These are phyloP conservation scores for Elongisporangium anandrum DNA, from an alignment of 352 stramenopile species.

Conservation along the genomic window DNA sequence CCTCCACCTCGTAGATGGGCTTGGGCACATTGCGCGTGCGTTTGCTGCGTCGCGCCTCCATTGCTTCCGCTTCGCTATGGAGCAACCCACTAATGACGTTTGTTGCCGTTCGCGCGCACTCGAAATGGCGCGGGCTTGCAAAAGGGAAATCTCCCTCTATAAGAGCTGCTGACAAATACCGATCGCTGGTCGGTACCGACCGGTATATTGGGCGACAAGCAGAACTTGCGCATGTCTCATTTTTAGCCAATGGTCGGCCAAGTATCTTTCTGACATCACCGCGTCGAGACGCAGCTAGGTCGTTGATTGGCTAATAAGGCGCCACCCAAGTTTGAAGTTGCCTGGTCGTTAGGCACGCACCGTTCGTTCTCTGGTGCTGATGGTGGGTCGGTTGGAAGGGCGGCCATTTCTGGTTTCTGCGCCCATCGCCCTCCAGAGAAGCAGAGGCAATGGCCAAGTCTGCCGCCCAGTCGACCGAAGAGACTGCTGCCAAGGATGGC, in stretches of 20 bases:
- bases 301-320: background rate
- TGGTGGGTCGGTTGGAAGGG: background rate
- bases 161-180: slow-evolving; percentile 9
- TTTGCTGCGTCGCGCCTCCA: slow-evolving; percentile 49
- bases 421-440: background rate
- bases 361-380: background rate
- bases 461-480: background rate
- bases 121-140: background rate
- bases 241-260: background rate
- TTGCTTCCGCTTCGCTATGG: slow-evolving; percentile 7
- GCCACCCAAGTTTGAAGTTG: background rate
- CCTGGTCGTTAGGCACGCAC: background rate
- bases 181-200: background rate
- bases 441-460: background rate
- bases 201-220: background rate
- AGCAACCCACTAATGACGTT: slow-evolving; percentile 2
- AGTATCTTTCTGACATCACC: background rate
- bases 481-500: slow-evolving; percentile 27
- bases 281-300: background rate
- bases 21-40: slow-evolving; percentile 64
- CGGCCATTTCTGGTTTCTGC: background rate
- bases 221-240: background rate
- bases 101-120: background rate
- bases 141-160: slow-evolving; percentile 44
- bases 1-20: slow-evolving; percentile 65